phyloP scores from a whole-genome alignment of 225 moss, liverwort and hornwort genomes.

The Pseudisothecium myosuroides region DNA sequence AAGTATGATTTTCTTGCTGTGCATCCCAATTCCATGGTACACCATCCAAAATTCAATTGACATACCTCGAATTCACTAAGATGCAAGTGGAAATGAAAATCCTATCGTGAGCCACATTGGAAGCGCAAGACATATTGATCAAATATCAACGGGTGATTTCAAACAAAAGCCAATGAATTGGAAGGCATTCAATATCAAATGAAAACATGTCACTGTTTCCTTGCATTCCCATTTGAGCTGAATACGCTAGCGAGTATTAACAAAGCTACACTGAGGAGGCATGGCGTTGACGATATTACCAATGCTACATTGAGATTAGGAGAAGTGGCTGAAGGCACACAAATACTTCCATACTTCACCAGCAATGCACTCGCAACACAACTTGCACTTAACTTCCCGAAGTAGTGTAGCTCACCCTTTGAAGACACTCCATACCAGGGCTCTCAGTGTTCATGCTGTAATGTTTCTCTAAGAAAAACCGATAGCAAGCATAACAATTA shows the following conservation, averaged over 20 bases:
- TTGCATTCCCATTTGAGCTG: not conserved
- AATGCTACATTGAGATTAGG: too few relatives aligned
- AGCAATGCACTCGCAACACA: too few relatives aligned
- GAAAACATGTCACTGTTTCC: slow-evolving; percentile 12
- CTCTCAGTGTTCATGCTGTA: too few relatives aligned
- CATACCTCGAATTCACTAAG: not conserved
- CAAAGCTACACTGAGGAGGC: slow-evolving; percentile 26
- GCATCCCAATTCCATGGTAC: not conserved
- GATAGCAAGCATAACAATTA: too few relatives aligned
- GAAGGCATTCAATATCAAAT: not conserved
- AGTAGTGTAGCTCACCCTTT: too few relatives aligned
- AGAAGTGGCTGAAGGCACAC: too few relatives aligned
- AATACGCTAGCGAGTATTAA: slow-evolving; percentile 35
- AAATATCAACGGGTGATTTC: not conserved
- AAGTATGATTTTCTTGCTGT: not conserved
- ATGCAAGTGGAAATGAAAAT: not conserved
- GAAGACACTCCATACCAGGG: too few relatives aligned
- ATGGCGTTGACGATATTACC: slow-evolving; percentile 13
- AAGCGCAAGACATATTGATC: not conserved
- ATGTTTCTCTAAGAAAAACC: too few relatives aligned
- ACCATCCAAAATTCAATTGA: not conserved
- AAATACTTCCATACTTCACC: too few relatives aligned
- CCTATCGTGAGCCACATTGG: not conserved
- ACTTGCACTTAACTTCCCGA: too few relatives aligned
- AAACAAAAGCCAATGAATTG: not conserved